Base-by-base conservation (phyloP, 257 asterid genomes). In the Ilex asprella region DNA sequence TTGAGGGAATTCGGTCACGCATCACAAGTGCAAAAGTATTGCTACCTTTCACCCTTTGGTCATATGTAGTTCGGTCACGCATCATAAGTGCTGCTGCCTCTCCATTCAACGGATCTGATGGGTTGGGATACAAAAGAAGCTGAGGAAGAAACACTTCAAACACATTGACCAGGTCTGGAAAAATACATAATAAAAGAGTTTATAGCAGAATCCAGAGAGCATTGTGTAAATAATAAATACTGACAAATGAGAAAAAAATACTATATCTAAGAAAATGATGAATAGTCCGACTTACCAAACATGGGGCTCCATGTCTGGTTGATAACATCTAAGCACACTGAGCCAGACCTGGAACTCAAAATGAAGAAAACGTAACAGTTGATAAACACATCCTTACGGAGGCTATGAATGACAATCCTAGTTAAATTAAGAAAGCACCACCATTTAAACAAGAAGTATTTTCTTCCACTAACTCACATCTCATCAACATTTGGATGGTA, bases 401-500 rank as follows among this genome's bases (percentile, higher is more conserved):
- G 41, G 5, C 8, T 5, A 35, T 35, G 7, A 35, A 35, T 35
- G 8, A 35, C 2, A 5, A 35, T 3, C 41, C 41, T 35, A 35
- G 7, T 35, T 35, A 35, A 7, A 5, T 5, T 35, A 35, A 35
- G 41, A 35, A 35, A 35, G 41, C 8, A 8, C 41, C 41, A 35
- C 41, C 41, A 35, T 35, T 35, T 35, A 35, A 35, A 3, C 41
- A 35, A 35, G 41, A 35, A 35, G 1, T 35, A 35, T 35, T 35
- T 35, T 35, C 5, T 35, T 35, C 41, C 41, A 35, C 14, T 54
- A n/a, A 54, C 58, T 54, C 15, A 54, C 58, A 54, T 54, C 58
- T 54, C 58, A 27, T 54, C 58, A n/a, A 54, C 58, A 27, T 54
- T 54, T 6, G 58, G 58, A 54, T 54, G 31, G 31, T 54, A 54